phyloP scores from a whole-genome alignment of 176 grass and related monocot genomes.

The Bolboschoenus planiculmis region DNA sequence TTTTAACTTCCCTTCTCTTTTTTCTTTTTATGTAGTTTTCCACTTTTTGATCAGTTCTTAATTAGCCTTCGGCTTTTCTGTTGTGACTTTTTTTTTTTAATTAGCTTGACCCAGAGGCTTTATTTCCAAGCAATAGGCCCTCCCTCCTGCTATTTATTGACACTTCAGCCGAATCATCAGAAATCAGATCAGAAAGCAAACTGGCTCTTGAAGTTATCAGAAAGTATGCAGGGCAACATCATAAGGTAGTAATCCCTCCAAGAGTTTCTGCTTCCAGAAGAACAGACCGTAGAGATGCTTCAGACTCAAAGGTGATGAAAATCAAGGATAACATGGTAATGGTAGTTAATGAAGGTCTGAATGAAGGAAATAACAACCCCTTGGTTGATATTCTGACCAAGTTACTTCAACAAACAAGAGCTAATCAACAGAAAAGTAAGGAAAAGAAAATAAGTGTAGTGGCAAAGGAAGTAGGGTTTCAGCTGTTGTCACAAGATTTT shows the following conservation, averaged over 20 bases:
- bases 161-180: slow-evolving; percentile 53
- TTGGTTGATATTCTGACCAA: slow-evolving; percentile 68
- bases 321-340: slow-evolving; percentile 74
- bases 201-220: slow-evolving; percentile 57
- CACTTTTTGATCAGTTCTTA: neutral
- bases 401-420: slow-evolving; percentile 56
- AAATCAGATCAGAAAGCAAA: slow-evolving; percentile 80
- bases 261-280: slow-evolving; percentile 36
- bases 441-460: slow-evolving; percentile 62
- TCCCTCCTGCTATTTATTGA: slow-evolving; percentile 83
- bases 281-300: slow-evolving; percentile 40
- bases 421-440: slow-evolving; percentile 31
- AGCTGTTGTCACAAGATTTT: slow-evolving; percentile 60
- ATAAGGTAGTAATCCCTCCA: slow-evolving; percentile 25
- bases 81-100: slow-evolving; percentile 33
- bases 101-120: slow-evolving; percentile 60
- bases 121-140: slow-evolving; percentile 65
- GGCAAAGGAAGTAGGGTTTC: slow-evolving; percentile 65
- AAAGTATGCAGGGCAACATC: slow-evolving; percentile 54
- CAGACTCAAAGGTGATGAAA: slow-evolving; percentile 46
- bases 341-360: slow-evolving; percentile 61
- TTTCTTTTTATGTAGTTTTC: neutral
- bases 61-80: neutral
- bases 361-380: slow-evolving; percentile 28
- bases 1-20: neutral